Evolutionary conservation across 1,139 yeast species (phyloP), one percentile per base, ranked within the genome.

Genomic region (Magnusiomyces paraingens): DNA sequence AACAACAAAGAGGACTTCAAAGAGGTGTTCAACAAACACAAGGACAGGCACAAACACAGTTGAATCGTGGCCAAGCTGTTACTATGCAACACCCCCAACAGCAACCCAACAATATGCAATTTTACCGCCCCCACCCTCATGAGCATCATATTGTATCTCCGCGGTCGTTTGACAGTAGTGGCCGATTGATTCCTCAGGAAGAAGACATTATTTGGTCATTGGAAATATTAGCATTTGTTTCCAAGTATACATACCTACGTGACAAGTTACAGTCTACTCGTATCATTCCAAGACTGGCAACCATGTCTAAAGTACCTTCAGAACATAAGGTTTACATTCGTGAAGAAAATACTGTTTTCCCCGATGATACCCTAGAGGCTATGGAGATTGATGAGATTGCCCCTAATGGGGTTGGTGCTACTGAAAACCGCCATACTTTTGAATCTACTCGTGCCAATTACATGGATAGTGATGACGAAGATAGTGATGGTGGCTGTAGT

Each of bases 201-300:
- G 97, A 91, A 66, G 99, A 93, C 66, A 87, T 93, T 32, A 83
- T 89, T 39, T 90, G 97, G 96, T 86, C 95, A 4, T 75, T 93
- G 53, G 98, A 93, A 69, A 76, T 93, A 38, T 71, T 93, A 54
- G 98, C 98, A 18, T 93, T 90, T 68, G 87, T 91, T 50, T 89
- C 98, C 10, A 93, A 93, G 68, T 91, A 91, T 66, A 86, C 97
- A 0, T 79, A 83, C 57, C 73, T 91, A 66, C 86, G 91, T 64
- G 84, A 83, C 50, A 76, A 77, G 44, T 73, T 93, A 53, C 95
- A 90, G 61, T 79, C 79, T 52, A 83, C 95, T 3, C 87, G 86
- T 67, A 62, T 79, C 18, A 75, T 81, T 11, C 82, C 83, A 2
- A 59, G 61, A 32, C 60, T 73, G 45, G 69, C 75, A 2, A 59